Percentiles rank a stretch among this genome's conserved stretches.
These are phyloP conservation scores for Xylariales sp. DNA, from an alignment of 2,329 filamentous ascomycete species.

Conservation along the genomic window DNA sequence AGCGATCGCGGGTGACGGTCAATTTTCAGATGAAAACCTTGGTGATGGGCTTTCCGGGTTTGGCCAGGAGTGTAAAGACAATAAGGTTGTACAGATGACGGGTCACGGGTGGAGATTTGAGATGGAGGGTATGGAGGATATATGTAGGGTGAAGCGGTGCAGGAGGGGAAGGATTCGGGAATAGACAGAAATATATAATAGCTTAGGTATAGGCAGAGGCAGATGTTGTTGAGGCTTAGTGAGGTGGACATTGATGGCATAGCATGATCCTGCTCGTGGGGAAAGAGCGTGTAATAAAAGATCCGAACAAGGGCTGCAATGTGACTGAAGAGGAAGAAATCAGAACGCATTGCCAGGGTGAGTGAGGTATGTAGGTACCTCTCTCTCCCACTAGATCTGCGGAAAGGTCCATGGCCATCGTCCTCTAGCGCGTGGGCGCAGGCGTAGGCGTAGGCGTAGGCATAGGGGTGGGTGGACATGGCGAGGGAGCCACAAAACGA, in stretches of 20 bases:
- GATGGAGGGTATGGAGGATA: neutral
- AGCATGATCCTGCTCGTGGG: neutral
- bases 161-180: too few species aligned
- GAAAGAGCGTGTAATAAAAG: slow-evolving; percentile 3
- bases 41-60: too few species aligned
- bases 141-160: too few species aligned
- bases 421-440: neutral
- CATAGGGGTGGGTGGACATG: neutral
- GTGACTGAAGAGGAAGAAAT: slow-evolving; percentile 2
- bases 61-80: too few species aligned
- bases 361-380: neutral
- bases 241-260: slow-evolving; percentile 1
- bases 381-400: neutral
- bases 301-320: neutral
- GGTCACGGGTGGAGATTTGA: neutral
- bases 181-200: too few species aligned
- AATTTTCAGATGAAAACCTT: too few species aligned
- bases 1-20: too few species aligned
- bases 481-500: neutral
- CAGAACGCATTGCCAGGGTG: neutral
- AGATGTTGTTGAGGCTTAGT: neutral
- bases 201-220: neutral
- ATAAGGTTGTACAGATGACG: too few species aligned
- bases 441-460: too few species aligned
- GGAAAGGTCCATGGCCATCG: neutral